Base-by-base conservation (phyloP, 2,329 filamentous ascomycete species). In the Trichoderma atrobrunneum region DNA sequence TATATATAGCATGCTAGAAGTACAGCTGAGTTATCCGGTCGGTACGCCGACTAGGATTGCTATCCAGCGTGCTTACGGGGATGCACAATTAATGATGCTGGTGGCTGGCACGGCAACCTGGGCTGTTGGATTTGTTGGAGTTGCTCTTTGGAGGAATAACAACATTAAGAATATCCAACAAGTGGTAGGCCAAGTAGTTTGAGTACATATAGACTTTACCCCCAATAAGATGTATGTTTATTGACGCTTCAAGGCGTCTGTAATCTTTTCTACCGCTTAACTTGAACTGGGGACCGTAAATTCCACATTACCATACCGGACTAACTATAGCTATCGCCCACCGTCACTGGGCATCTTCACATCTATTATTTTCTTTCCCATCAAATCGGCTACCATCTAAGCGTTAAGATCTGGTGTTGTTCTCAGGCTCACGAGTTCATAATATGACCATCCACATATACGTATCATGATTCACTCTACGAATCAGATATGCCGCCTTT, bases 61-160 rank as follows among this genome's bases (percentile, higher is more conserved):
- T 1, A 90, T 92, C 75, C 87, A 89, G 36, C 79, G 79, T 2
- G 87, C 90, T 0, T 92, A 92, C 68, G 80, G 74, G 1, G 76
- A 82, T 8, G 81, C 82, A 0, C 81, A 82, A 78, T 76, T 79
- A 10, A 78, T 80, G 66, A 83, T 84, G 81, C 79, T 82, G 7
- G 84, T 84, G 69, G 78, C 80, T 1, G 83, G 82, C n/a, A 77
- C 79, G 7, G 77, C 77, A 8, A 76, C 84, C 34, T 79, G 82
- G 54, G 80, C 82, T 21, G 63, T 84, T 1, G 79, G 79, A 7
- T 70, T 84, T 11, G 32, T 77, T 5, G 81, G 77, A 21, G 75
- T 85, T 14, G 43, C 78, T 7, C 73, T 84, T 11, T 84, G 81
- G 82, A 80, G 76, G 72, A 82, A 84, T 65, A 78, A 83, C 54